Base-by-base conservation (phyloP, 176 grass and related monocot species). In the Dactylis glomerata region DNA sequence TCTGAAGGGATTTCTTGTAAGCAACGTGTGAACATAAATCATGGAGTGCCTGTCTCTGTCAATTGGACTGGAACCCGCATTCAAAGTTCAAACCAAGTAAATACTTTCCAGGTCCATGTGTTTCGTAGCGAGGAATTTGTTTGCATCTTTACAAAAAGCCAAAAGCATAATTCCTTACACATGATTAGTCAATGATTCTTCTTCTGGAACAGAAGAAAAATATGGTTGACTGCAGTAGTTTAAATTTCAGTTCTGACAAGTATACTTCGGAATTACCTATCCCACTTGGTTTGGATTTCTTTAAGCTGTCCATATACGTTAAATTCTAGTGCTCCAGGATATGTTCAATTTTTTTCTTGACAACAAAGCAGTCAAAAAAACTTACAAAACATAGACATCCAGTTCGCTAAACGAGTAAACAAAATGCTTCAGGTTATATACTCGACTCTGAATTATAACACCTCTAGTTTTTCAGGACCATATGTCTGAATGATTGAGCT, bases 31-130 rank as follows among this genome's bases (percentile, higher is more conserved):
- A 16, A 66, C 34, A 57, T 0, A 30, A 78, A 82, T 14, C 33
- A 33, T 40, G 41, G 2, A 61, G 14, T 33, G 34, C 24, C 26
- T 79, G 80, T 87, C 84, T 49, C 38, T 75, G 9, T 90, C 84
- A 80, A 20, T 68, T 79, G 28, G 75, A 87, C 75, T 90, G 58
- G 26, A 85, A 24, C 16, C 20, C 3, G 30, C 37, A n/a, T 68
- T 90, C 56, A 79, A 83, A 87, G 47, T 87, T 90, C 75, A 73
- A 87, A 75, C 74, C 79, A 73, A 74, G 34, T 62, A 72, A 50
- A 64, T 64, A 86, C 40, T 68, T 75, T 49, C 62, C 17, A 41
- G 38, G 81, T 75, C 88, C 30, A 87, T 36, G 65, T 84, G 81
- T 33, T 41, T 67, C 30, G 3, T 38, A 51, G 58, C 11, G 75